Base-by-base conservation (phyloP, 805 yeast species). In the Komagataella populi region DNA sequence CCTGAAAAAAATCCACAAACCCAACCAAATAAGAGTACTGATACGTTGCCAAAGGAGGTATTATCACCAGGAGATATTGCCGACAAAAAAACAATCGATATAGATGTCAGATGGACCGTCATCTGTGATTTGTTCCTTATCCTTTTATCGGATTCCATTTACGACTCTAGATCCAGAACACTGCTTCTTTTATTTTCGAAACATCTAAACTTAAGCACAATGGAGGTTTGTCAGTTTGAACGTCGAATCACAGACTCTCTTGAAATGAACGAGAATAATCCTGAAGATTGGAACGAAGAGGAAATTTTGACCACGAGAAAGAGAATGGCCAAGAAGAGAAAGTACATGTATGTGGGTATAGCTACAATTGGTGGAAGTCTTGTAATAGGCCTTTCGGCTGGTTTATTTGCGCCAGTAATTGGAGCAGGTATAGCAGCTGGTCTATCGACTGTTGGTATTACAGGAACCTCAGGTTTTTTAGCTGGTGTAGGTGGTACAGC, bases 381-480 rank as follows among this genome's bases (percentile, higher is more conserved):
- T 20, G 96, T 93, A 1, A 78, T 93, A 53, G 99, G 99, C 1
- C 70, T 93, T 17, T 87, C 96, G 54, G 98, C 96, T 6, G 99
- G 99, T 6, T 67, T 93, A 47, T 69, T 93, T 47, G 99, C 99
- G 0, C 99, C 99, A 0, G 96, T 95, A 2, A 95, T 93, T 60
- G 98, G 98, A 49, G 98, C 98, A 1, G 99, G 99, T 60, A 62
- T 93, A 24, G 99, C 98, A 1, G 98, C 98, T 3, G 99, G 98
- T 14, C 71, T 93, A 45, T 83, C 97, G 1, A 93, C 99, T 0
- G 80, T 91, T 20, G 99, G 99, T 36, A 85, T 95, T 20, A 73
- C 87, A 1, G 98, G 99, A n/a, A 88, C 98, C 0, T 68, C 88
- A 14, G 87, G 95, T 1, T 93, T 93, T 57, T 70, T 93, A 36